phyloP scores from a whole-genome alignment of 1,284 basidiomycete genomes.

The Xerocomus amazonicus region DNA sequence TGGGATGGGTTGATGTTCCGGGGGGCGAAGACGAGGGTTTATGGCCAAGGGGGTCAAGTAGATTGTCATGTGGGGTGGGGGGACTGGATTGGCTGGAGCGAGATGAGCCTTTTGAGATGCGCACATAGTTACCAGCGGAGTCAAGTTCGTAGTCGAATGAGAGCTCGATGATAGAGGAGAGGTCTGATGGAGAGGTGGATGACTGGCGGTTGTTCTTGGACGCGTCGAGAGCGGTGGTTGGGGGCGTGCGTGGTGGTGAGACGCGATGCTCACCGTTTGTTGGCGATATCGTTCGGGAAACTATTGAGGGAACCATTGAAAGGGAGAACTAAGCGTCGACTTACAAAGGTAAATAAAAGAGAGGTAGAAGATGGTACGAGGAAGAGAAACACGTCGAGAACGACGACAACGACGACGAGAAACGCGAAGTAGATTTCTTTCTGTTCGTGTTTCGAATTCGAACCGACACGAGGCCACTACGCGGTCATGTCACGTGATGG shows the following conservation, averaged over 20 bases:
- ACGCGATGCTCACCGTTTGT: slow-evolving; percentile 30
- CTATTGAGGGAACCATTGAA: slow-evolving; percentile 24
- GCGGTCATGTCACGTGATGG: slow-evolving; percentile 35
- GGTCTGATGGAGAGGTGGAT: slow-evolving; percentile 49
- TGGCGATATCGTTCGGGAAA: slow-evolving; percentile 30
- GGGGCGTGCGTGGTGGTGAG: slow-evolving; percentile 32
- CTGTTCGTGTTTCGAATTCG: slow-evolving; percentile 21
- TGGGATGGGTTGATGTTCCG: slow-evolving; percentile 19
- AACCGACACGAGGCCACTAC: slow-evolving; percentile 35
- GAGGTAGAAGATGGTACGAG: slow-evolving; percentile 1
- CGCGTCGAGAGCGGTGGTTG: slow-evolving; percentile 24
- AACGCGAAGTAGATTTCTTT: slow-evolving; percentile 28
- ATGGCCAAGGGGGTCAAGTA: slow-evolving; percentile 22
- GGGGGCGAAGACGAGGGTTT: slow-evolving; percentile 28
- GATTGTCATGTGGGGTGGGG: slow-evolving; percentile 36
- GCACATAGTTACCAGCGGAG: slow-evolving; percentile 56
- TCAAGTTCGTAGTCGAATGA: slow-evolving; percentile 68
- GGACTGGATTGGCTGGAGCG: slow-evolving; percentile 36
- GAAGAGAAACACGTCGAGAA: slow-evolving; percentile 18
- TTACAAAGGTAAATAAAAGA: slow-evolving; percentile 7
- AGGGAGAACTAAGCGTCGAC: slow-evolving; percentile 11
- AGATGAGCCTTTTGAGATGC: slow-evolving; percentile 44
- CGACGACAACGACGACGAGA: slow-evolving; percentile 18
- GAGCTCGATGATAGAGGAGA: slow-evolving; percentile 61
- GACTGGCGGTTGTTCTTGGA: slow-evolving; percentile 33